Percentiles rank a stretch among this genome's conserved stretches.
phyloP scores from a whole-genome alignment of 345 rosid species.

The Hevea brasiliensis region DNA sequence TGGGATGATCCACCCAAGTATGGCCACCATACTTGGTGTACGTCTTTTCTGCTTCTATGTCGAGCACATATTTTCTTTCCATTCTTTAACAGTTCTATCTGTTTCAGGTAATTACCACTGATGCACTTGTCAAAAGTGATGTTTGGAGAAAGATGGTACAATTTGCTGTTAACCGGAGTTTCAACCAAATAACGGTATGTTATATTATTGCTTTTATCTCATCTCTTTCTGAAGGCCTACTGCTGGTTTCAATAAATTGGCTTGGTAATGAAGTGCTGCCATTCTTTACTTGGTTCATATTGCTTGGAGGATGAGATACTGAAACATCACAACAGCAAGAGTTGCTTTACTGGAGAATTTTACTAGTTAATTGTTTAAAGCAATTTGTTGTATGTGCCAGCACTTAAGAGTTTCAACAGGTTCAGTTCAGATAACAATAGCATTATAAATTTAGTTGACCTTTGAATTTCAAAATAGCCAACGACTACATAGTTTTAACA shows the following conservation, averaged over 20 bases:
- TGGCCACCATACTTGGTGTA: conserved; percentile 98
- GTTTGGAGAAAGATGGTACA: conserved; percentile 93
- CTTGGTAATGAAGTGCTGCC: background rate
- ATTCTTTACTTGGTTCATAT: no score
- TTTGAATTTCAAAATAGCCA: background rate
- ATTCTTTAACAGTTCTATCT: conserved; percentile 15
- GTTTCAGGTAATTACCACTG: conserved; percentile 90
- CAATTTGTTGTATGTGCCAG: background rate
- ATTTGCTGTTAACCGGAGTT: conserved; percentile 80
- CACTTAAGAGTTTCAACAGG: no score
- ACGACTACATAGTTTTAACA: background rate
- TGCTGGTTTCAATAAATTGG: conserved; percentile 5
- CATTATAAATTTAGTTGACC: background rate
- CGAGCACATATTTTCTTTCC: conserved; percentile 1
- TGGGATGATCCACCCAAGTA: conserved; percentile 97
- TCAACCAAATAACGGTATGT: conserved; percentile 95
- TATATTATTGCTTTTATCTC: conserved; percentile 13
- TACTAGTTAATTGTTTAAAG: background rate
- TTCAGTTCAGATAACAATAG: background rate
- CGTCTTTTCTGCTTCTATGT: conserved; percentile 35
- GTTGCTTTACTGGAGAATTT: background rate
- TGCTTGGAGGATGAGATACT: background rate
- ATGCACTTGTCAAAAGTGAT: conserved; percentile 74
- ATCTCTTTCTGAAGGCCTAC: background rate
- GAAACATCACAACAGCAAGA: background rate